Evolutionary conservation across 331 rosid genomes (phyloP).

Genomic region (Pyracantha coccinea): DNA sequence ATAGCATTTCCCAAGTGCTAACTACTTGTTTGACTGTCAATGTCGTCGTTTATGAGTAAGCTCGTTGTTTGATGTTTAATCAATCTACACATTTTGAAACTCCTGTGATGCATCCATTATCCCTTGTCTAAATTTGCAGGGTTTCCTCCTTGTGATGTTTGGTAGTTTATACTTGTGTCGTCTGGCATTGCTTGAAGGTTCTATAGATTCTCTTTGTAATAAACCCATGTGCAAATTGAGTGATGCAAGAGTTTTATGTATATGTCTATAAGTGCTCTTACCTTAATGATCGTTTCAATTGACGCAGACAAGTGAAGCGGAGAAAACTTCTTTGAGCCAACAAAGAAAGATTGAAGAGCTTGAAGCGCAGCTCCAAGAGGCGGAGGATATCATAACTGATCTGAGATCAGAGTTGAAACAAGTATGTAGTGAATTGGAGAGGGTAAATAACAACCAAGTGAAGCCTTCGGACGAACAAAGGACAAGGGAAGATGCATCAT

Average conservation of each 20-base stretch:
- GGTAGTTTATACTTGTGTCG: background rate
- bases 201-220: background rate
- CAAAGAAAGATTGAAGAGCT: constrained; percentile 55
- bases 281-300: background rate
- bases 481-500: constrained; percentile 20
- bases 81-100: background rate
- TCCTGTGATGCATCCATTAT: background rate
- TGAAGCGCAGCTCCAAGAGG: constrained; percentile 54
- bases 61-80: background rate
- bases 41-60: background rate
- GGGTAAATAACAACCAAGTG: constrained; percentile 29
- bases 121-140: background rate
- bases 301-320: constrained; percentile 50
- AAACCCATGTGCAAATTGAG: background rate
- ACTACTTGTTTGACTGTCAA: background rate
- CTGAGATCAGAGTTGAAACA: constrained; percentile 56
- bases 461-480: constrained; percentile 17
- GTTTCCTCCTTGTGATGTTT: background rate
- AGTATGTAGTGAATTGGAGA: constrained; percentile 38
- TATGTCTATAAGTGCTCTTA: background rate
- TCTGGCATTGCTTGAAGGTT: background rate
- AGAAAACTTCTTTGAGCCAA: constrained; percentile 34
- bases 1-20: background rate
- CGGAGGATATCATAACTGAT: constrained; percentile 54
- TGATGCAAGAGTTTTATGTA: background rate